A percentile compares a stretch with the other conserved stretches of the same genome.
Evolutionary conservation across 139 green algal genomes (phyloP).

Genomic region (Coelastrella sp.): DNA sequence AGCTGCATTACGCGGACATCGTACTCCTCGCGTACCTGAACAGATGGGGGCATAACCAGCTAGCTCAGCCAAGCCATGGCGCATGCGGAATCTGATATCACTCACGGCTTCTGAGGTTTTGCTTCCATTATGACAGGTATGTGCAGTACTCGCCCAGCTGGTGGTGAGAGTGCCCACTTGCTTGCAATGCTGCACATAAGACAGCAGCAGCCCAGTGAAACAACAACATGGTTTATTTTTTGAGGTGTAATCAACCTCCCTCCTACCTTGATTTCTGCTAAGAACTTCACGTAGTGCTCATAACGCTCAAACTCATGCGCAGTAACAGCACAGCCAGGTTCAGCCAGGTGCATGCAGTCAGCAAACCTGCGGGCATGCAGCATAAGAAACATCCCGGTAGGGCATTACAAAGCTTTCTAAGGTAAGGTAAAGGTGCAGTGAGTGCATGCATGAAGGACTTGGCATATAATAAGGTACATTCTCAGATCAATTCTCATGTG

Average conservation of each 20-base stretch:
- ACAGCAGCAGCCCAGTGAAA: no score
- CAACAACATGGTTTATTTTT: no score
- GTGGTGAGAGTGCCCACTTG: no score
- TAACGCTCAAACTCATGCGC: slow-evolving; percentile 75
- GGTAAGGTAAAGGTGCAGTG: no score
- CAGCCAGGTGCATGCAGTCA: slow-evolving; percentile 89
- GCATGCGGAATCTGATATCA: not conserved
- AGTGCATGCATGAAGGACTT: no score
- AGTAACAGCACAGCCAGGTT: slow-evolving; percentile 88
- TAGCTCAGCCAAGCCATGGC: not conserved
- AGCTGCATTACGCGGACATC: slow-evolving; percentile 62
- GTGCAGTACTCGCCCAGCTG: no score
- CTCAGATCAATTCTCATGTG: no score
- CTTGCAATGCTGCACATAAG: not conserved
- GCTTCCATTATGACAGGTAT: no score
- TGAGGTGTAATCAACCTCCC: no score
- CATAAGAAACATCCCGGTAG: not conserved
- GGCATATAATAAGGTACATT: no score
- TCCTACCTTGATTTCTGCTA: slow-evolving; percentile 71
- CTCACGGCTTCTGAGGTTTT: no score
- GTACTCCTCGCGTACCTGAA: slow-evolving; percentile 62
- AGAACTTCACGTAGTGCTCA: slow-evolving; percentile 80
- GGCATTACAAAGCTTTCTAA: no score
- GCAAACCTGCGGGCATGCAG: slow-evolving; percentile 77
- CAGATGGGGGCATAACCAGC: slow-evolving; percentile 5